These are phyloP conservation scores for Plasmodium sp. DNA, from an alignment of 169 alveolate genomes.

Conservation along the genomic window DNA sequence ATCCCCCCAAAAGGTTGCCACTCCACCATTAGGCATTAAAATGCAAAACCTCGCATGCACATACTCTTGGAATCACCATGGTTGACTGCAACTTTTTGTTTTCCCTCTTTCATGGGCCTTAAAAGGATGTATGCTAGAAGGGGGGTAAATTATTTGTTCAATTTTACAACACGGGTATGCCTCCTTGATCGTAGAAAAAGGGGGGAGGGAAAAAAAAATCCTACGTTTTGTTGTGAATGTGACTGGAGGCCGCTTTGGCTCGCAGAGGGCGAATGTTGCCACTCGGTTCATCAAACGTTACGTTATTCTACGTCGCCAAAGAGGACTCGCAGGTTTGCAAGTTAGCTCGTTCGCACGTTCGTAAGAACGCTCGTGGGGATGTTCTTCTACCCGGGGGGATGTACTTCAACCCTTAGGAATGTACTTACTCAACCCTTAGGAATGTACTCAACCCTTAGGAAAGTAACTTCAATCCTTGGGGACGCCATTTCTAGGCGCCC, in stretches of 20 bases:
- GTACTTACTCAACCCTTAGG: too few species aligned
- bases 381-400: background rate
- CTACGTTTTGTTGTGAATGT: background rate
- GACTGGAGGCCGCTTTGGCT: background rate
- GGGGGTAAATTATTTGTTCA: background rate
- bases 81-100: background rate
- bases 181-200: background rate
- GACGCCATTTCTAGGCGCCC: background rate
- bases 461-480: background rate
- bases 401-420: too few species aligned
- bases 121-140: background rate
- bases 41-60: background rate
- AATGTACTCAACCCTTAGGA: too few species aligned
- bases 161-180: background rate
- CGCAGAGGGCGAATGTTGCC: background rate
- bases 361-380: background rate
- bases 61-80: conserved; percentile 29
- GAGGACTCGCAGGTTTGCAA: background rate
- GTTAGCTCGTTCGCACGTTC: background rate
- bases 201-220: background rate
- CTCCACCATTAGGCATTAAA: background rate
- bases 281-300: background rate
- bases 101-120: conserved; percentile 40
- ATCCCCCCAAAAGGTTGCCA: background rate
- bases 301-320: background rate